phyloP scores from a whole-genome alignment of 768 basidiomycete species.

The Lactifluus subvellereus region DNA sequence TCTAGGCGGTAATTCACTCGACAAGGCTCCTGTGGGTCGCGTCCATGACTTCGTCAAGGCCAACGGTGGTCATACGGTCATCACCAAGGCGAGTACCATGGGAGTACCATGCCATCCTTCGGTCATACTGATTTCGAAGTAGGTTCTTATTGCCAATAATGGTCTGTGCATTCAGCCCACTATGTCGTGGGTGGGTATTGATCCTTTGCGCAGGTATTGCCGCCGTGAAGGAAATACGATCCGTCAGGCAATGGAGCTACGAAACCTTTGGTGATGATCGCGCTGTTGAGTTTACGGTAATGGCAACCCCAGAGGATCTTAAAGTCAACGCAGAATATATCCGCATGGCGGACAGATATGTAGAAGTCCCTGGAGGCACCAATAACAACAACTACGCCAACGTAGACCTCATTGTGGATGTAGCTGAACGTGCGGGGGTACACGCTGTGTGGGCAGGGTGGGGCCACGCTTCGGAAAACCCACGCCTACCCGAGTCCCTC shows the following conservation, averaged over 20 bases:
- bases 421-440: slow-evolving; percentile 94
- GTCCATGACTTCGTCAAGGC: slow-evolving; percentile 88
- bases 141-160: slow-evolving; percentile 99
- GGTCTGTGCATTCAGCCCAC: slow-evolving; percentile 41
- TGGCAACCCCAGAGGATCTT: slow-evolving; percentile 98
- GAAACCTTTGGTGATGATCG: slow-evolving; percentile 97
- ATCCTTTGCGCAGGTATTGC: slow-evolving; percentile 70
- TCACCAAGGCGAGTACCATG: slow-evolving; percentile 73
- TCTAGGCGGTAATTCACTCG: slow-evolving; percentile 87
- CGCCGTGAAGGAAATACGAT: slow-evolving; percentile 98
- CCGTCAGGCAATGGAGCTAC: slow-evolving; percentile 99
- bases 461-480: slow-evolving; percentile 99
- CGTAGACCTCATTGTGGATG: slow-evolving; percentile 97
- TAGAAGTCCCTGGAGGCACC: slow-evolving; percentile 96
- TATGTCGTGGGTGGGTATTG: not conserved
- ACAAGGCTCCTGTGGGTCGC: slow-evolving; percentile 69
- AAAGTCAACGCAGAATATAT: slow-evolving; percentile 99
- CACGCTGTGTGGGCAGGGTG: slow-evolving; percentile 99
- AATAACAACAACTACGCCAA: slow-evolving; percentile 99
- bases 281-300: slow-evolving; percentile 96
- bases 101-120: not conserved
- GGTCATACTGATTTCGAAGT: slow-evolving; percentile 3
- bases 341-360: slow-evolving; percentile 98
- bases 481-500: slow-evolving; percentile 89
- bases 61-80: slow-evolving; percentile 95